These are phyloP conservation scores for Talaromyces albobiverticillius DNA, from an alignment of 2,329 filamentous ascomycete genomes.

Conservation along the genomic window DNA sequence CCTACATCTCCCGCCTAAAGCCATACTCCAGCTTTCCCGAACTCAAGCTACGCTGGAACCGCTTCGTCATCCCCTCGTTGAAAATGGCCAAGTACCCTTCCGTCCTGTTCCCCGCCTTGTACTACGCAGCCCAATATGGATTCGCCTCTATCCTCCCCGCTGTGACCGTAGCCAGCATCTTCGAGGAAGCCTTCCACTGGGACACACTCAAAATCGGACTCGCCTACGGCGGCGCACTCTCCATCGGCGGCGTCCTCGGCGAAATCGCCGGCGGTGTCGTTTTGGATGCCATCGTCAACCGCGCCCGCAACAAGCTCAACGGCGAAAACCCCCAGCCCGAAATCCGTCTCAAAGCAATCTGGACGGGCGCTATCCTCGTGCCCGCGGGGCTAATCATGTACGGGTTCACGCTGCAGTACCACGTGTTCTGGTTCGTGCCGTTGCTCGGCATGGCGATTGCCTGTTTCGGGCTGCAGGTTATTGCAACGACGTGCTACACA, in stretches of 20 bases:
- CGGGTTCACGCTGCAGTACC: slow-evolving; percentile 1
- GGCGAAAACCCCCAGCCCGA: background rate
- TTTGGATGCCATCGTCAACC: background rate
- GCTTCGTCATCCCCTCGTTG: background rate
- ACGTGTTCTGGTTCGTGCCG: background rate
- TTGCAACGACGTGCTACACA: slow-evolving; percentile 4
- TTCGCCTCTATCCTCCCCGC: slow-evolving; percentile 2
- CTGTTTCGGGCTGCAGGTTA: background rate
- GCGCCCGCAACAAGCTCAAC: background rate
- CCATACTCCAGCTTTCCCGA: background rate
- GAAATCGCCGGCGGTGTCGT: background rate
- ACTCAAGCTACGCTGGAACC: background rate
- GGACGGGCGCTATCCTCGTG: background rate
- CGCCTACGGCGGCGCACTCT: background rate
- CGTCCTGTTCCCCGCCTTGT: background rate
- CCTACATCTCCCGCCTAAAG: background rate
- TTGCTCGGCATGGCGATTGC: background rate
- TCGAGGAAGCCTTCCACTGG: background rate
- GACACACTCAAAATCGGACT: slow-evolving; percentile 3
- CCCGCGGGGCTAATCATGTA: background rate
- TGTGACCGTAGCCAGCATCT: slow-evolving; percentile 3
- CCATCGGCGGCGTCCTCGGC: background rate
- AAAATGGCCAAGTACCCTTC: slow-evolving; percentile 2
- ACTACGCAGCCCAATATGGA: slow-evolving; percentile 3
- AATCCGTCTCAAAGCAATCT: background rate